phyloP scores from a whole-genome alignment of 495 filamentous ascomycete species.

The Penicillium coffeae region DNA sequence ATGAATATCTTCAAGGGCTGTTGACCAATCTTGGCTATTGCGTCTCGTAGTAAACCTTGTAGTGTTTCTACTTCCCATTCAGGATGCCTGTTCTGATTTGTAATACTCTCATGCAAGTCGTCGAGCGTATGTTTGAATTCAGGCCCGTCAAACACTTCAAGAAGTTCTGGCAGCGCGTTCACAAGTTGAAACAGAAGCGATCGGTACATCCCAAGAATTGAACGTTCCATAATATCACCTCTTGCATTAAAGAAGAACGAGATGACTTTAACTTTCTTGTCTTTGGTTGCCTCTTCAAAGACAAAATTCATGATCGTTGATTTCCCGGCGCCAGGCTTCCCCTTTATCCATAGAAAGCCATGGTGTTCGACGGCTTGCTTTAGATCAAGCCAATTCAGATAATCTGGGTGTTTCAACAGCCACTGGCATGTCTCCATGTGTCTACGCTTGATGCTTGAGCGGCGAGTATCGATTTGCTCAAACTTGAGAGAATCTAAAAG shows the following conservation, averaged over 20 bases:
- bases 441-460: slow-evolving; percentile 18
- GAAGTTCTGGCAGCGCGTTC: slow-evolving; percentile 22
- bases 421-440: slow-evolving; percentile 46
- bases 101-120: too few relatives aligned
- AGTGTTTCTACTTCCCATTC: too few relatives aligned
- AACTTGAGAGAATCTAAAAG: slow-evolving; percentile 28
- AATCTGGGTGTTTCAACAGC: slow-evolving; percentile 40
- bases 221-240: slow-evolving; percentile 47
- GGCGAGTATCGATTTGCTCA: slow-evolving; percentile 25
- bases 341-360: slow-evolving; percentile 57
- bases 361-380: slow-evolving; percentile 32
- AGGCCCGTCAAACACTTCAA: too few relatives aligned
- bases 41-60: too few relatives aligned
- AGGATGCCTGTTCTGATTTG: too few relatives aligned
- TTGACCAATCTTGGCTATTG: too few relatives aligned
- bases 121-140: too few relatives aligned
- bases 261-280: slow-evolving; percentile 5
- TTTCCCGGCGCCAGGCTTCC: slow-evolving; percentile 55
- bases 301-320: slow-evolving; percentile 51
- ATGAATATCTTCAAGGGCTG: too few relatives aligned
- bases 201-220: slow-evolving; percentile 52
- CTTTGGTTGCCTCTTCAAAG: slow-evolving; percentile 19
- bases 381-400: slow-evolving; percentile 43
- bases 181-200: slow-evolving; percentile 41
- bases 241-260: slow-evolving; percentile 54